These are phyloP conservation scores for Komagataella mondaviorum DNA, from an alignment of 805 yeast genomes.

Conservation along the genomic window DNA sequence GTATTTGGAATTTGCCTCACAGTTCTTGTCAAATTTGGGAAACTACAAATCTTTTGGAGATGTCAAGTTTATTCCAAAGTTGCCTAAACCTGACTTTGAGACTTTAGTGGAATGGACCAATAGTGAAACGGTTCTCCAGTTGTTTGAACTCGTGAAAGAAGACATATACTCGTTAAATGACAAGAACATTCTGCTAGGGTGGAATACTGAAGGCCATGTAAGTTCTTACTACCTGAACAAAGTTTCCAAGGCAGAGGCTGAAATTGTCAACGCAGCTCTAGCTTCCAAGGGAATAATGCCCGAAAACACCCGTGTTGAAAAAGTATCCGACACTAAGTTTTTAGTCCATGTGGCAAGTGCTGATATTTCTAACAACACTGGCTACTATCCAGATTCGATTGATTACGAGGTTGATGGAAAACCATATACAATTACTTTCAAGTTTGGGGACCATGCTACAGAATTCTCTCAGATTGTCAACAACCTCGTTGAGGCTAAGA, in stretches of 20 bases:
- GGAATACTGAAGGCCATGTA: conserved; percentile 64
- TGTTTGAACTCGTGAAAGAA: conserved; percentile 28
- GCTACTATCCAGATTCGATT: conserved; percentile 33
- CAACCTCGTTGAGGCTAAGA: conserved; percentile 40
- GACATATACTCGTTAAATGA: conserved; percentile 37
- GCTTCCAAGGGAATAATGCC: conserved; percentile 55
- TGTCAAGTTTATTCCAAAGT: conserved; percentile 65
- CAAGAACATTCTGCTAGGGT: conserved; percentile 51
- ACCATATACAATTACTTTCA: conserved; percentile 29
- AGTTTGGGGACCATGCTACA: conserved; percentile 65
- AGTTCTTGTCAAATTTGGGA: conserved; percentile 62
- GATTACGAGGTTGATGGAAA: conserved; percentile 26
- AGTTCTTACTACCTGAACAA: conserved; percentile 57
- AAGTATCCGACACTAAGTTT: conserved; percentile 32
- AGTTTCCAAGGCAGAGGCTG: conserved; percentile 47
- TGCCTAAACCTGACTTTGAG: conserved; percentile 33
- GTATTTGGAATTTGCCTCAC: conserved; percentile 65
- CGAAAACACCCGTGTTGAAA: conserved; percentile 68
- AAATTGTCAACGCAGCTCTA: conserved; percentile 50
- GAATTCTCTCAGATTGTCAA: conserved; percentile 52
- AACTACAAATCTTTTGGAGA: conserved; percentile 85
- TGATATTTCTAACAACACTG: conserved; percentile 29
- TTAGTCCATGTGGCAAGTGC: conserved; percentile 61
- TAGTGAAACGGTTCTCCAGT: conserved; percentile 16
- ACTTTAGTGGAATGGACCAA: conserved; percentile 28